These are phyloP conservation scores for Tuber brumale DNA, from an alignment of 495 filamentous ascomycete species.

Conservation along the genomic window DNA sequence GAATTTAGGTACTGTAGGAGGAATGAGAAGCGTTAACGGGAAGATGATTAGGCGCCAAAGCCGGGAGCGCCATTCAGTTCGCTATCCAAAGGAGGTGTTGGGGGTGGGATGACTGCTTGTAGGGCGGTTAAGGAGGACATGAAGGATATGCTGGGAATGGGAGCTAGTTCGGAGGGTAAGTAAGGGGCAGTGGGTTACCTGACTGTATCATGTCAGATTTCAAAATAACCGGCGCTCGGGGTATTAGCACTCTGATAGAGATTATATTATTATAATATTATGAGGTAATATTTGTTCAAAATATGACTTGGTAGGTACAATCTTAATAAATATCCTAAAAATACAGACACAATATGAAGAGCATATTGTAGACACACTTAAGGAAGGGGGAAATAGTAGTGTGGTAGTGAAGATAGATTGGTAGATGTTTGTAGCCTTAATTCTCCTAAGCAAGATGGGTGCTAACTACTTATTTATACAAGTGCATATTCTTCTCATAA, in stretches of 20 bases:
- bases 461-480: too few species aligned
- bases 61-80: slow-evolving; percentile 6
- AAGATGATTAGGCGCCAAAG: slow-evolving; percentile 7
- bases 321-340: too few species aligned
- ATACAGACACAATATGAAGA: too few species aligned
- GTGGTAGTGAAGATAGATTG: too few species aligned
- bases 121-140: slow-evolving; percentile 19
- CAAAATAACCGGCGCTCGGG: background rate
- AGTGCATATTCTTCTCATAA: too few species aligned
- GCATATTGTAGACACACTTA: too few species aligned
- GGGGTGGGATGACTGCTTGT: slow-evolving; percentile 16
- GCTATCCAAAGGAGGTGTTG: slow-evolving; percentile 15
- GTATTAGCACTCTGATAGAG: background rate
- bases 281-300: too few species aligned
- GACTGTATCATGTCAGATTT: background rate
- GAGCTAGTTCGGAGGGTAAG: background rate
- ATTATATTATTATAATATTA: too few species aligned
- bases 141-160: slow-evolving; percentile 13
- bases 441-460: too few species aligned
- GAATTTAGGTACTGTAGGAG: background rate
- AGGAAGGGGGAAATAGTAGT: too few species aligned
- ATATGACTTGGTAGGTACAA: too few species aligned
- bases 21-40: background rate
- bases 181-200: background rate
- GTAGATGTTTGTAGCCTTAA: too few species aligned